Percentiles rank a stretch among this genome's conserved stretches.
Evolutionary conservation across 495 filamentous ascomycete species (phyloP).

Genomic region (Collariella sp.): DNA sequence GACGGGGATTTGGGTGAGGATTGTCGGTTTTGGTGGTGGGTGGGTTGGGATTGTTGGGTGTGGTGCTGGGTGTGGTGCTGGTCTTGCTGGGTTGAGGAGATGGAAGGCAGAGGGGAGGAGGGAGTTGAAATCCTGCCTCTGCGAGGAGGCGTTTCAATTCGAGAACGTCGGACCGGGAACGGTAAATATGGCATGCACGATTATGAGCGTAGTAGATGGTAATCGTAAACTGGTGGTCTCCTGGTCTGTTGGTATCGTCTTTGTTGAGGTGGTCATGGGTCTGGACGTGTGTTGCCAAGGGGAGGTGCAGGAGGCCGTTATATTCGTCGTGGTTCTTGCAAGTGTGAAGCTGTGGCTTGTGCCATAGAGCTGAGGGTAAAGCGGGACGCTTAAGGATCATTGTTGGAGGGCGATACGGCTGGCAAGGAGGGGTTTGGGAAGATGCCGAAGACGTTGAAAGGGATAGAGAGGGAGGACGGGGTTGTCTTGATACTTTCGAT

Average conservation of each 20-base stretch:
- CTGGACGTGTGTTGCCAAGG: constrained; percentile 7
- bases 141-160: neutral
- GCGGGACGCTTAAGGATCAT: neutral
- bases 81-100: too few relatives aligned
- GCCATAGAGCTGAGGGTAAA: neutral
- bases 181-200: constrained; percentile 28
- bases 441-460: too few relatives aligned
- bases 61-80: too few relatives aligned
- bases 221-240: constrained; percentile 1
- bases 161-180: constrained; percentile 21
- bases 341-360: constrained; percentile 26
- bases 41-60: too few relatives aligned
- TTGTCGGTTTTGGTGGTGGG: too few relatives aligned
- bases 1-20: too few relatives aligned
- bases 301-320: constrained; percentile 21
- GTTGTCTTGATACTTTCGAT: too few relatives aligned
- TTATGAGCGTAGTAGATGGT: constrained; percentile 24
- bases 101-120: too few relatives aligned
- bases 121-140: too few relatives aligned
- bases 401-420: neutral
- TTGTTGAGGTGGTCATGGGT: neutral
- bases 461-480: too few relatives aligned
- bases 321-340: constrained; percentile 25
- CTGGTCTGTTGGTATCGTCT: neutral
- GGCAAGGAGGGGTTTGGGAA: neutral